These are phyloP conservation scores for Orbilia brochopaga DNA, from an alignment of 2,329 filamentous ascomycete species.

Conservation along the genomic window DNA sequence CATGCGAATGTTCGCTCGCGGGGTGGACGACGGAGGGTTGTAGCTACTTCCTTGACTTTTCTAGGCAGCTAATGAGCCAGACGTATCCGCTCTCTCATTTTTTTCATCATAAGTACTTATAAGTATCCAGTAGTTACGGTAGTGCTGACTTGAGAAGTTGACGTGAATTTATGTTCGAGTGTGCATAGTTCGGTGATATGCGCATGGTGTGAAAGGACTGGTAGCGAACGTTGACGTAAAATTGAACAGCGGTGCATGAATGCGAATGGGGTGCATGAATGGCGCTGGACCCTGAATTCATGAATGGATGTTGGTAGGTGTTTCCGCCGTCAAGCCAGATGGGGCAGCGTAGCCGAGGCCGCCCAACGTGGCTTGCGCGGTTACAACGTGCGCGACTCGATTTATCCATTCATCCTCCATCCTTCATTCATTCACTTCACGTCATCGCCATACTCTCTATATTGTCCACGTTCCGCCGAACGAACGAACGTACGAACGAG, in stretches of 20 bases:
- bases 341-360: constrained; percentile 4
- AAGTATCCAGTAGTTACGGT: too few species aligned
- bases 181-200: too few species aligned
- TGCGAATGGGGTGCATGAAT: too few species aligned
- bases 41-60: constrained; percentile 4
- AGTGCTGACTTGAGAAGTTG: too few species aligned
- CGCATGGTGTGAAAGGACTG: too few species aligned
- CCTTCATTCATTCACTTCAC: constrained; percentile 10
- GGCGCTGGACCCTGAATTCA: neutral
- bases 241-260: too few species aligned
- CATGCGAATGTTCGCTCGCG: neutral
- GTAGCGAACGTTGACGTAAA: too few species aligned
- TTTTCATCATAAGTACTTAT: too few species aligned
- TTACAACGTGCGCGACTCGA: neutral
- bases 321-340: neutral
- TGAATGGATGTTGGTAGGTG: neutral
- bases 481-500: constrained; percentile 52
- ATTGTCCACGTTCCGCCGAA: constrained; percentile 16
- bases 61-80: neutral
- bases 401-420: neutral
- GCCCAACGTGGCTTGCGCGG: neutral
- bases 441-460: neutral
- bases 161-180: too few species aligned
- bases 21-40: neutral
- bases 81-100: too few species aligned